A percentile compares a stretch with the other conserved stretches of the same genome.
phyloP scores from a whole-genome alignment of 768 basidiomycete species.

The Naganishia vishniacii region DNA sequence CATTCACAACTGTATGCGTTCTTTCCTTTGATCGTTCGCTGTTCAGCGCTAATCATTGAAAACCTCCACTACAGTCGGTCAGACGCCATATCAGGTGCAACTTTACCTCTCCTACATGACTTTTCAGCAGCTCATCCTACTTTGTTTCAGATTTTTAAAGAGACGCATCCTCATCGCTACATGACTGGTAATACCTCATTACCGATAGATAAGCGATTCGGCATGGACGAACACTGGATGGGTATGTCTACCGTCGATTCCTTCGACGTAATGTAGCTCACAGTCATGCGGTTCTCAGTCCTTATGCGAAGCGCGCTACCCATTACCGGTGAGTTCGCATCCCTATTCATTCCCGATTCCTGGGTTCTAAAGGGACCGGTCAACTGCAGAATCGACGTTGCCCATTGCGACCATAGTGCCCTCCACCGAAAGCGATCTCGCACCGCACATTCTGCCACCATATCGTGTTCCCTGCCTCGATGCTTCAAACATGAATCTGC shows the following conservation, averaged over 20 bases:
- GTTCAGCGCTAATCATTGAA: conserved; percentile 49
- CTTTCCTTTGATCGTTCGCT: no score
- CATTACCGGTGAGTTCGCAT: conserved; percentile 25
- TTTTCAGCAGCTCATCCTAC: no score
- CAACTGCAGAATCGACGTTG: conserved; percentile 25
- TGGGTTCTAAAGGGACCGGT: neutral
- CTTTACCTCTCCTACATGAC: neutral
- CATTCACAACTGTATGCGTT: conserved; percentile 66
- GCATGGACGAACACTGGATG: conserved; percentile 77
- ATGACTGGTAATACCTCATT: conserved; percentile 66
- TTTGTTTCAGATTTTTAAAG: conserved; percentile 61
- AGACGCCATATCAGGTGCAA: conserved; percentile 19
- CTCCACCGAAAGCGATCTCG: conserved; percentile 24
- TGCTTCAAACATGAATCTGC: conserved; percentile 22
- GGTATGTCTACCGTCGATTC: conserved; percentile 27
- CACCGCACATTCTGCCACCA: conserved; percentile 29
- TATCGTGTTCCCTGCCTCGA: conserved; percentile 30
- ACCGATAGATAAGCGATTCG: conserved; percentile 65
- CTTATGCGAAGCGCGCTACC: conserved; percentile 42
- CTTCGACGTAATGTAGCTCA: neutral
- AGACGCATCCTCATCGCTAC: conserved; percentile 69
- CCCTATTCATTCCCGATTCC: neutral
- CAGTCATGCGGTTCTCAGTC: conserved; percentile 23
- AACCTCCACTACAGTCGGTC: conserved; percentile 1
- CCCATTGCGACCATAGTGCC: conserved; percentile 32